Evolutionary conservation across 2,329 filamentous ascomycete genomes (phyloP), one percentile per base, ranked within the genome.

Genomic region (Fusarium zealandicum): DNA sequence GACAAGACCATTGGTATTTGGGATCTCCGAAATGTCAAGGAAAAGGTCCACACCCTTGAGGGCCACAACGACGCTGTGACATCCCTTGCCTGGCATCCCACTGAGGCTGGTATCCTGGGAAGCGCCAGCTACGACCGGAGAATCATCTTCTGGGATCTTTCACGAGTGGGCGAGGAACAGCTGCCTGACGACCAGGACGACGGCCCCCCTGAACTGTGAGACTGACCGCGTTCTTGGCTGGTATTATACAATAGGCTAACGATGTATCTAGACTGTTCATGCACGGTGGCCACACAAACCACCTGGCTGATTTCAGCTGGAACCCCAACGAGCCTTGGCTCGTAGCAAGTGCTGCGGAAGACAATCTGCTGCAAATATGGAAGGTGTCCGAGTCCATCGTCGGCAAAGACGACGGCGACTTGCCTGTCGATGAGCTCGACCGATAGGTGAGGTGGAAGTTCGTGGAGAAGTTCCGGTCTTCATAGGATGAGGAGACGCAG

Each of bases 261-360:
- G 5, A 14, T 18, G 6, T 28, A 46, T 33, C 6, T 54, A 92
- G 90, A 39, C 79, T 99, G 2, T 99, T 99, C 77, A 98, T 99
- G 93, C 95, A 99, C 69, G 95, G 95, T 57, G 95, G 95, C 27
- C 96, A 99, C 78, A 99, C 95, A 10, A 97, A 97, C 76, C 90
- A 96, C 64, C 86, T 99, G 57, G 92, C 91, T 30, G 96, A 99
- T 75, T 99, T 99, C 70, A 93, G 90, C 76, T 99, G 93, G 93
- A 99, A 99, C 75, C 86, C 87, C 65, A 96, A 96, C 72, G 92
- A 97, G 69, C 93, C 93, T 5, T 99, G 96, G 96, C 85, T 97
- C 49, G 90, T 99, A 64, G 93, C 92, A 73, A 96, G 90, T 57
- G 93, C 95, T 13, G 95, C 93, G 1, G 96, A 99, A 72, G 95